These are phyloP conservation scores for Neonectria magnoliae DNA, from an alignment of 2,329 filamentous ascomycete genomes.

Conservation along the genomic window DNA sequence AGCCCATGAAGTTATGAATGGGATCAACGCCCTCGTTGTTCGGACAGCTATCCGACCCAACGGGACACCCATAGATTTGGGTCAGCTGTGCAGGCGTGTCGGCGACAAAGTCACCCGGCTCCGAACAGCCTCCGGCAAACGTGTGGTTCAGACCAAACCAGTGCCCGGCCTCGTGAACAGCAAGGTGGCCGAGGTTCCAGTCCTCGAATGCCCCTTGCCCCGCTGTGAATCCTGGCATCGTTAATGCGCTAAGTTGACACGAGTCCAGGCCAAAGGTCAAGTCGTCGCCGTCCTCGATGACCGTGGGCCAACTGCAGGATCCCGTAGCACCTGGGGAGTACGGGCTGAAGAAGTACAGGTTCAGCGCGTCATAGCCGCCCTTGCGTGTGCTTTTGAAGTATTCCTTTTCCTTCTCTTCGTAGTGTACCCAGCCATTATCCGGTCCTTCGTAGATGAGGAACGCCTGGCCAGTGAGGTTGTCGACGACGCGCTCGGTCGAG, in stretches of 20 bases:
- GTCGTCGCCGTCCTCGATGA: constrained; percentile 10
- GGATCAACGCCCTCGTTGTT: constrained; percentile 36
- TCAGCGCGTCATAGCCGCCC: constrained; percentile 50
- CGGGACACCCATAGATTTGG: constrained; percentile 34
- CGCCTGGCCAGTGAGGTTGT: constrained; percentile 31
- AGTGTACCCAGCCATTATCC: constrained; percentile 42
- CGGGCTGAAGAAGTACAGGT: constrained; percentile 41
- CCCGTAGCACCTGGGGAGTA: constrained; percentile 23
- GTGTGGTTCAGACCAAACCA: constrained; percentile 54
- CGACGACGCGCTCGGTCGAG: constrained; percentile 38
- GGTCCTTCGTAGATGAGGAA: constrained; percentile 37
- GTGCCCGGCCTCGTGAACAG: constrained; percentile 50
- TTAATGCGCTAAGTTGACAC: constrained; percentile 43
- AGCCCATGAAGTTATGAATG: constrained; percentile 44
- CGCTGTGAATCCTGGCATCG: constrained; percentile 34
- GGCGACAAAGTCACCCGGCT: constrained; percentile 48
- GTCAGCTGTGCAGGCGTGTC: constrained; percentile 51
- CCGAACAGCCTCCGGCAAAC: constrained; percentile 48
- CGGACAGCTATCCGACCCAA: constrained; percentile 38
- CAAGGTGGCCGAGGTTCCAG: constrained; percentile 32
- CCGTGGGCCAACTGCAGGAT: constrained; percentile 23
- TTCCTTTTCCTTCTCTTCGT: constrained; percentile 47
- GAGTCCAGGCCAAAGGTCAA: constrained; percentile 47
- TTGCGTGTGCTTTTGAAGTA: constrained; percentile 45
- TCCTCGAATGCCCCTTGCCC: constrained; percentile 17